Percentiles rank a stretch among this genome's conserved stretches.
Conservation (phyloP, 306 rosid species). For the Cucurbita argyrosperma region DNA sequence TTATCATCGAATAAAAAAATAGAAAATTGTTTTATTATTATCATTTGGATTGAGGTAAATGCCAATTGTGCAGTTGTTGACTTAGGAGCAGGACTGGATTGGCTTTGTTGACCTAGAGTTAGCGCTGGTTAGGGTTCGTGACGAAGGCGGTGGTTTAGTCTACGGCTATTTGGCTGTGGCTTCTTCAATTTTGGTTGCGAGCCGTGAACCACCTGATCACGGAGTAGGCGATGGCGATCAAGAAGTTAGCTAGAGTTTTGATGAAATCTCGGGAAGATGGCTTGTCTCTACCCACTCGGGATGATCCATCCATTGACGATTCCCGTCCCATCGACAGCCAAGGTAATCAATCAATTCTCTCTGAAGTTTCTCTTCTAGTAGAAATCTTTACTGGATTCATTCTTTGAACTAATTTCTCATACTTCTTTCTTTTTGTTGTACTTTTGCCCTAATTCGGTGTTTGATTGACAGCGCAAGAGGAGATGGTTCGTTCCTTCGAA, state of each 20-base stretch:
- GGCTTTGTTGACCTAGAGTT: too few relatives aligned
- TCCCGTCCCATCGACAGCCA: constrained; percentile 48
- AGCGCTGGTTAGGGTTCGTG: too few relatives aligned
- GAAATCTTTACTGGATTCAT: neutral
- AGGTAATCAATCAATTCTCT: constrained; percentile 27
- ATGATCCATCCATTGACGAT: constrained; percentile 29
- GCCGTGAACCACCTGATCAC: neutral
- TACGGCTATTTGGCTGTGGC: neutral
- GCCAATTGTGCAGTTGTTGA: too few relatives aligned
- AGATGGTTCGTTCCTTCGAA: constrained; percentile 52
- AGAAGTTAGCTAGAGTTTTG: constrained; percentile 42
- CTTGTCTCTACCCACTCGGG: constrained; percentile 55
- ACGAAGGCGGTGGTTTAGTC: neutral
- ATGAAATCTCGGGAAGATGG: constrained; percentile 23
- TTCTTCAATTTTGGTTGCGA: neutral
- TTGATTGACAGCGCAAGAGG: constrained; percentile 58
- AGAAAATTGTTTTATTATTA: too few relatives aligned
- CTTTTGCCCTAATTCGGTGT: neutral
- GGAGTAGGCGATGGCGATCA: constrained; percentile 25
- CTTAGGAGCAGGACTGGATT: too few relatives aligned
- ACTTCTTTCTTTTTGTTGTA: neutral
- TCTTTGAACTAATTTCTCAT: neutral
- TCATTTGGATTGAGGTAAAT: too few relatives aligned
- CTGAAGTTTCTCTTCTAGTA: neutral
- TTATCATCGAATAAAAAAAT: too few relatives aligned